Base-by-base conservation (phyloP, 1,139 yeast species). In the Magnusiomyces suaveolens region DNA sequence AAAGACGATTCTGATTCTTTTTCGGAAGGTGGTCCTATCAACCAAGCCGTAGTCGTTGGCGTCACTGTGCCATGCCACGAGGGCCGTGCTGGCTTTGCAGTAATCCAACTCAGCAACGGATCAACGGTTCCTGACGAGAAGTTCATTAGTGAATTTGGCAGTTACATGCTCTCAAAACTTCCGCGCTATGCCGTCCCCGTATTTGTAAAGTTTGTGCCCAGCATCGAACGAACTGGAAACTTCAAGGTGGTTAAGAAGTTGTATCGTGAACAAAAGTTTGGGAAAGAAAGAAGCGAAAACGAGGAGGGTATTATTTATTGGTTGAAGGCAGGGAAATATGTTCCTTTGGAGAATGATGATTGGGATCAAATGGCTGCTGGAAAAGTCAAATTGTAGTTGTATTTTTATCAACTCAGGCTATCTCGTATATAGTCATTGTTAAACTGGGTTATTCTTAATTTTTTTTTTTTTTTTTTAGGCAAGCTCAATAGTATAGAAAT, bases 71-170 rank as follows among this genome's bases (percentile, higher is more conserved):
- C 95, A 8, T 78, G 83, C 56, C 95, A 89, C 65, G 97, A 90
- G 70, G 98, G 98, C 52, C 78, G 97, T 63, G 96, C 97, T 12
- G 97, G 98, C 0, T 87, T 79, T 54, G 96, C 95, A 0, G 85
- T 88, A 2, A 67, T 89, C 23, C 84, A 84, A 64, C 78, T 83
- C 1, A 64, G 67, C 20, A 76, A 75, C 20, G 52, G 57, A 1
- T 53, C 52, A 16, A 58, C 60, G 12, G 71, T 69, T 2, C 65
- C 66, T 43, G 61, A 66, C 2, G 71, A 65, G 25, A 21, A 23
- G 46, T 32, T 29, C n/a, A 44, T 44, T 10, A 66, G 70, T 20
- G 61, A 60, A 20, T 63, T 80, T 46, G 72, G 77, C 44, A 57
- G 62, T 2, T 77, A 76, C 60, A 72, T 81, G 23, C 64, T 66